Evolutionary conservation across 2,329 filamentous ascomycete species (phyloP).

Genomic region (Drechslera avenae): DNA sequence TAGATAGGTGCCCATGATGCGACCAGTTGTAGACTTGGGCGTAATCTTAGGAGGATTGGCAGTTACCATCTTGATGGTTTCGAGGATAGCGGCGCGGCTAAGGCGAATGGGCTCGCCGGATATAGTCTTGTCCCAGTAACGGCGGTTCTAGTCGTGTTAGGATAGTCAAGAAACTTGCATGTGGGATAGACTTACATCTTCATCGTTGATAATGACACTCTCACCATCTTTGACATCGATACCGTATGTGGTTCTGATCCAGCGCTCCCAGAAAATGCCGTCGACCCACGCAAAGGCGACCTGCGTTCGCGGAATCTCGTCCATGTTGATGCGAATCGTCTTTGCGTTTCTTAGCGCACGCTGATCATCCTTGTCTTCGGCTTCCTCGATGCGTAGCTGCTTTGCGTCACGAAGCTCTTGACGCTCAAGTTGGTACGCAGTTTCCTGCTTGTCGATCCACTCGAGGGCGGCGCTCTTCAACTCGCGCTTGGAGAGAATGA

Average conservation of each 20-base stretch:
- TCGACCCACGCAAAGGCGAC: conserved; percentile 98
- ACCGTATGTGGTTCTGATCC: conserved; percentile 93
- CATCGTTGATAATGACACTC: conserved; percentile 93
- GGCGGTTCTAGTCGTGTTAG: conserved; percentile 68
- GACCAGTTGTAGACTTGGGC: conserved; percentile 76
- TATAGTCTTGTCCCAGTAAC: conserved; percentile 92
- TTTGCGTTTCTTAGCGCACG: conserved; percentile 86
- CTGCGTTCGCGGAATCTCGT: conserved; percentile 82
- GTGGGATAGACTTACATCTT: conserved; percentile 72
- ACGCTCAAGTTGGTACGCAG: conserved; percentile 88
- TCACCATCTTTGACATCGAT: conserved; percentile 86
- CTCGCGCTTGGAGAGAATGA: conserved; percentile 78
- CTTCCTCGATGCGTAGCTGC: conserved; percentile 93
- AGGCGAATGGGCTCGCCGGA: conserved; percentile 90
- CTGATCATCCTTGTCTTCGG: conserved; percentile 89
- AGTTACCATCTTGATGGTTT: conserved; percentile 77
- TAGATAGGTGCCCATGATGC: conserved; percentile 71
- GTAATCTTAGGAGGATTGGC: conserved; percentile 71
- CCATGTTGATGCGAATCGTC: conserved; percentile 88
- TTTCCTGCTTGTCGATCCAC: conserved; percentile 97
- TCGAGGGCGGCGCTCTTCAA: conserved; percentile 94
- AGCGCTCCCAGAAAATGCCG: conserved; percentile 94
- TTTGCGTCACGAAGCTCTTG: conserved; percentile 94
- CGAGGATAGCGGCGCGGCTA: conserved; percentile 86
- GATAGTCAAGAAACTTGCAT: neutral